phyloP scores from a whole-genome alignment of 345 rosid species.

The Hevea brasiliensis region DNA sequence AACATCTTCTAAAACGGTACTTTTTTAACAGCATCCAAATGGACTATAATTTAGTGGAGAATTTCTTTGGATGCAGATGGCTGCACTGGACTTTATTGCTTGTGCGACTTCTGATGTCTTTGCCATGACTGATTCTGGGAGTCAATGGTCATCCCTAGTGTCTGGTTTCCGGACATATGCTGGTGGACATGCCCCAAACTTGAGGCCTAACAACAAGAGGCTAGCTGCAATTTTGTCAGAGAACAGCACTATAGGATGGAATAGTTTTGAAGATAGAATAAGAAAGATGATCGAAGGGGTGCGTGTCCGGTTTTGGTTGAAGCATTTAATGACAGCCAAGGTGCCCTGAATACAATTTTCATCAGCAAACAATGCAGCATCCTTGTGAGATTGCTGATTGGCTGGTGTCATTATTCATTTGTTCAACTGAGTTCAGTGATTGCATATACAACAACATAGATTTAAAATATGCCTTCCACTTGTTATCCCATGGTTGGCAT shows the following conservation, averaged over 20 bases:
- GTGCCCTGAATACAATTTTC: constrained; percentile 60
- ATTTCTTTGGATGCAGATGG: constrained; percentile 51
- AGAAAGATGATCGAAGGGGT: constrained; percentile 66
- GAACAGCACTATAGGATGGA: constrained; percentile 61
- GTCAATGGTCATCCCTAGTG: constrained; percentile 85
- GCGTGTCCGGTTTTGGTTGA: constrained; percentile 50
- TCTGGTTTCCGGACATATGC: constrained; percentile 85
- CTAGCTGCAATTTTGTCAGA: constrained; percentile 69
- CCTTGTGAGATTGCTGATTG: not conserved
- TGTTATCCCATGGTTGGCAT: too few species aligned
- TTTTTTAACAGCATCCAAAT: too few species aligned
- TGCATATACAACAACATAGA: too few species aligned
- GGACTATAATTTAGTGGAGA: constrained; percentile 5
- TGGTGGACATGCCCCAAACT: constrained; percentile 54
- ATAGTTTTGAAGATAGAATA: constrained; percentile 52
- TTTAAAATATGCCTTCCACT: too few species aligned
- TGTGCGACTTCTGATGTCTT: constrained; percentile 88
- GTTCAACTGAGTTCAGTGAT: too few species aligned
- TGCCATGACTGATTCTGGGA: constrained; percentile 95
- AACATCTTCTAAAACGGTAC: too few species aligned
- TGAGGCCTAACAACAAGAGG: constrained; percentile 91
- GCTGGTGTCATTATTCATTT: too few species aligned
- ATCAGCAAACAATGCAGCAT: too few species aligned
- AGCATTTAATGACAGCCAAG: constrained; percentile 91
- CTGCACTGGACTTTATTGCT: constrained; percentile 84